Percentiles rank a stretch among this genome's conserved stretches.
Evolutionary conservation across 805 yeast species (phyloP).

Genomic region (Teunomyces gatunensis): DNA sequence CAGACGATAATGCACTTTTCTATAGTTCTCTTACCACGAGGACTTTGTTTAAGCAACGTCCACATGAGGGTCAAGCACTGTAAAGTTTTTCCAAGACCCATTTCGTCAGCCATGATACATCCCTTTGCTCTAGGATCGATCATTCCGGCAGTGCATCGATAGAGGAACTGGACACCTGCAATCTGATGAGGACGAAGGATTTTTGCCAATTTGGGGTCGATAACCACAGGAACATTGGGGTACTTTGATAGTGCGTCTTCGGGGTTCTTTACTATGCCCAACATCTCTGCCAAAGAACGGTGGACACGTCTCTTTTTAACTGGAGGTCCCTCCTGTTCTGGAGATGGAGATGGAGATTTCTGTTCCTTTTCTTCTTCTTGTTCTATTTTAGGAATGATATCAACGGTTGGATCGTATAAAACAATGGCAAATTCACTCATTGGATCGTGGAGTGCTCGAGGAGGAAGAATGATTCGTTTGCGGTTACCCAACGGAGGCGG

Average conservation of each 20-base stretch:
- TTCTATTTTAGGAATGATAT: constrained; percentile 40
- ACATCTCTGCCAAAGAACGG: constrained; percentile 71
- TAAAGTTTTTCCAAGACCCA: constrained; percentile 91
- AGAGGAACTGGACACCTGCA: constrained; percentile 89
- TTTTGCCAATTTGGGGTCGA: constrained; percentile 83
- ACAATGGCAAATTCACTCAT: constrained; percentile 91
- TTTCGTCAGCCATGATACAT: constrained; percentile 97
- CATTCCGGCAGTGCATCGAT: constrained; percentile 86
- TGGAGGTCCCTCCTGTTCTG: constrained; percentile 15
- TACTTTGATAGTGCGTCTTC: constrained; percentile 50
- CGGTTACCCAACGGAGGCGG: constrained; percentile 88
- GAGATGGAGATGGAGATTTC: constrained; percentile 11
- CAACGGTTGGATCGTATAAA: constrained; percentile 91
- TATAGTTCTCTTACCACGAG: constrained; percentile 77
- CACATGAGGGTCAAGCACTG: constrained; percentile 90
- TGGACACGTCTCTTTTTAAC: constrained; percentile 47
- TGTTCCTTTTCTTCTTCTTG: constrained; percentile 10
- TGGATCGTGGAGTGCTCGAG: constrained; percentile 94
- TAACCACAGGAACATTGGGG: constrained; percentile 92
- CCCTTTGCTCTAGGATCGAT: constrained; percentile 84
- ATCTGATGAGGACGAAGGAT: constrained; percentile 94
- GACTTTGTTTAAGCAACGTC: constrained; percentile 88
- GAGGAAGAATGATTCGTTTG: constrained; percentile 65
- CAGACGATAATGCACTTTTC: constrained; percentile 91
- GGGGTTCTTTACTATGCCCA: constrained; percentile 63